Conservation (phyloP, 2,329 filamentous ascomycete genomes). For the Thelonectria rubi region DNA sequence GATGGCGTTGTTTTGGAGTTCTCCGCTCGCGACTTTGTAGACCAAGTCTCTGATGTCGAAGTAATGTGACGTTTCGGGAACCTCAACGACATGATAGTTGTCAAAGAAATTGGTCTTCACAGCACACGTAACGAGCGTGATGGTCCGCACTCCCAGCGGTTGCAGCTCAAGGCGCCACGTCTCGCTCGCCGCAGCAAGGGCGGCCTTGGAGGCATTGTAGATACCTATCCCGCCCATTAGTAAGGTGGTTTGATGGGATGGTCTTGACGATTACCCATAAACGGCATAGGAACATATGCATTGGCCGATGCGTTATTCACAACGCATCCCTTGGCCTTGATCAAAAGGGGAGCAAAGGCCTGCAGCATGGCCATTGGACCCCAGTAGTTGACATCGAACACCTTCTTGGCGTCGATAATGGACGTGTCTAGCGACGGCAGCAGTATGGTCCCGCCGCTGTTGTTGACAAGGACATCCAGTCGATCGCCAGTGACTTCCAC, state of each 20-base stretch:
- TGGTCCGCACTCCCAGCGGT: constrained; percentile 40
- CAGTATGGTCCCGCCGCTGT: constrained; percentile 26
- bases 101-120: constrained; percentile 33
- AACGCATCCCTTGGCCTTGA: constrained; percentile 42
- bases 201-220: constrained; percentile 41
- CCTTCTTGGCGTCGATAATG: constrained; percentile 22
- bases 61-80: constrained; percentile 35
- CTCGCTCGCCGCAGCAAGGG: constrained; percentile 34
- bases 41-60: constrained; percentile 26
- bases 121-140: constrained; percentile 35
- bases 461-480: constrained; percentile 40
- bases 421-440: constrained; percentile 40
- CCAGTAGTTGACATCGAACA: constrained; percentile 53
- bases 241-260: neutral
- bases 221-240: constrained; percentile 24
- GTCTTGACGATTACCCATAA: neutral
- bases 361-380: constrained; percentile 49
- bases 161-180: constrained; percentile 39
- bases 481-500: constrained; percentile 27
- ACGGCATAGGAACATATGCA: constrained; percentile 5
- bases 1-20: constrained; percentile 25
- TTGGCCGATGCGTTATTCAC: constrained; percentile 31
- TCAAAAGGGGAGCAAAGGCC: constrained; percentile 46
- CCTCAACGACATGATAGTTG: constrained; percentile 2
- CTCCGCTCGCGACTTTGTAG: constrained; percentile 14